Evolutionary conservation across 1,139 yeast species (phyloP), one percentile per base, ranked within the genome.

Genomic region (Debaryomycetaceae sp.): DNA sequence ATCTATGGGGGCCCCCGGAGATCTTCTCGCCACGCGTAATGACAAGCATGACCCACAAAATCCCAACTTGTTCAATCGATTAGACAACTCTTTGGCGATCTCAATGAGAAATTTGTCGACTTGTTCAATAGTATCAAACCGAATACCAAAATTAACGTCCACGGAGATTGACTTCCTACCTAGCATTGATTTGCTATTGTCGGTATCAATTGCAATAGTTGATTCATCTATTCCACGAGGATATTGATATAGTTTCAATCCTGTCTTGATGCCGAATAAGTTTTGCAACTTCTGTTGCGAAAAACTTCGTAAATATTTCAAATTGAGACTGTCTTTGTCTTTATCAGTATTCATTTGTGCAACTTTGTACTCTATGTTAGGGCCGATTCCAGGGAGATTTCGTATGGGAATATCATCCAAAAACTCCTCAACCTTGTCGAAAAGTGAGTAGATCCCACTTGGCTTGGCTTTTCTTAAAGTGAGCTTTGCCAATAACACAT

Each of bases 81-180:
- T 52, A 44, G 76, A 66, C 44, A 93, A 59, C 55, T 90, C 97
- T 33, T 66, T 65, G 0, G 85, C 71, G 42, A 91, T 65, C 34
- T 80, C 66, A 40, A 72, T 66, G 17, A 88, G 59, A 57, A 93
- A 93, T 4, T 49, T 57, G 48, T 85, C 91, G 24, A 85, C 78
- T 54, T 91, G 88, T 1, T 63, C 62, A 23, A 76, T 70, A 0
- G 68, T 70, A 27, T 80, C 78, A 49, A 91, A 86, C 42, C 98
- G 62, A 0, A 93, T 87, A 0, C 97, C 98, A 84, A 89, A 93
- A 50, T 90, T 88, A 33, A 93, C 86, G 60, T 93, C 98, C 8
- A 89, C 88, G 0, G 96, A 89, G 0, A 93, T 77, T 0, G 95
- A 79, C 54, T 88, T 89, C 31, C 96, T 74, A 0, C 76, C 75